phyloP scores from a whole-genome alignment of 129 eudicot species.

The carrot (Daucus carota) region DNA sequence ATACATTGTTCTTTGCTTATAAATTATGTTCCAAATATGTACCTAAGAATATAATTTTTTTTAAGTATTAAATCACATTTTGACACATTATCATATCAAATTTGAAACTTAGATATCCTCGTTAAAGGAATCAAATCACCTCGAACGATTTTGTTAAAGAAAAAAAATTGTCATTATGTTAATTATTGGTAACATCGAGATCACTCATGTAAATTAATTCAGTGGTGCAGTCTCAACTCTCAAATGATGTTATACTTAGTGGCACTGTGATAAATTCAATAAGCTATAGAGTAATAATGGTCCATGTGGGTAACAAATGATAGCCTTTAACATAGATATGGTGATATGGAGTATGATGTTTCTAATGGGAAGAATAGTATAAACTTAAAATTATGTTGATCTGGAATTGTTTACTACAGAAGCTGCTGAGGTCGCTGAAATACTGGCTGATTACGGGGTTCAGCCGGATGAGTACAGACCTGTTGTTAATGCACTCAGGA shows the following conservation, averaged over 20 bases:
- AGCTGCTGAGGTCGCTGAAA: conserved; percentile 96
- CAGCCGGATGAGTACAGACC: conserved; percentile 89
- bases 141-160: no score
- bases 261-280: neutral
- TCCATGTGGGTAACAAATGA: neutral
- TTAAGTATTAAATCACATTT: neutral
- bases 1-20: neutral
- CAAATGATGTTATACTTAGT: neutral
- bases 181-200: neutral
- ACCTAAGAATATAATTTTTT: neutral
- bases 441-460: conserved; percentile 74
- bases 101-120: neutral
- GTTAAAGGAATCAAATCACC: no score
- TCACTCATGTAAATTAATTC: neutral
- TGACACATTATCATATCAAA: neutral
- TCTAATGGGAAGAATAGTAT: neutral
- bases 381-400: neutral
- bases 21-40: neutral
- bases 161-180: neutral
- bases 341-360: neutral
- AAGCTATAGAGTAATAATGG: neutral
- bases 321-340: neutral
- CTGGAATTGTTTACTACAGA: conserved; percentile 35
- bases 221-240: neutral
- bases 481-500: conserved; percentile 76